Conservation (phyloP, 164 flowering plant species). For the Litsea cubeba region DNA sequence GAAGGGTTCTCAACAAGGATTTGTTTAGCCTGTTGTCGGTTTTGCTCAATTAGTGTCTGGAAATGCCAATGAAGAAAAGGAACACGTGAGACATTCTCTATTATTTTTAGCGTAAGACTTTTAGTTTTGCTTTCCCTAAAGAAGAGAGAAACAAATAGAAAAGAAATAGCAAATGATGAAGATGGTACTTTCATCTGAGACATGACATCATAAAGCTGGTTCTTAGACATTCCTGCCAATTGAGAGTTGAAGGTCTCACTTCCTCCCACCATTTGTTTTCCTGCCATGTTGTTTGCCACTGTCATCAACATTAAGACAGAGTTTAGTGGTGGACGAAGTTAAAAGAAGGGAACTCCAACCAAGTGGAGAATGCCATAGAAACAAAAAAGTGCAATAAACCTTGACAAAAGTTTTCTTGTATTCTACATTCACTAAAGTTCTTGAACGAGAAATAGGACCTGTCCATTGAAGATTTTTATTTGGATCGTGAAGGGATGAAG, state of each 20-base stretch:
- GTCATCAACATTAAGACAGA: too few relatives aligned
- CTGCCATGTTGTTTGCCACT: slow-evolving; percentile 43
- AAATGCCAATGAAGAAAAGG: neutral
- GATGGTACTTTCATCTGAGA: slow-evolving; percentile 70
- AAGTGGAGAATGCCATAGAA: too few relatives aligned
- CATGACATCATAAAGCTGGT: slow-evolving; percentile 83
- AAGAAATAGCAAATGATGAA: neutral
- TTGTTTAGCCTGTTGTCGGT: slow-evolving; percentile 85
- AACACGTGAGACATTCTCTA: neutral
- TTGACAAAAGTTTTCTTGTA: too few relatives aligned
- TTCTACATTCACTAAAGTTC: too few relatives aligned
- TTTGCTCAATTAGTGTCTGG: slow-evolving; percentile 77
- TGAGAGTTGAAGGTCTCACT: slow-evolving; percentile 43
- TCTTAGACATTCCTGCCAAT: slow-evolving; percentile 83
- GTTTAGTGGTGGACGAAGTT: too few relatives aligned
- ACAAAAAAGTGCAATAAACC: too few relatives aligned
- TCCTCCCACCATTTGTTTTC: slow-evolving; percentile 45
- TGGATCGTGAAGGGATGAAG: too few relatives aligned
- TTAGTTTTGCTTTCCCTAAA: neutral
- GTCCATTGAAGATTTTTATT: too few relatives aligned
- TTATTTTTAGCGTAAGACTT: neutral
- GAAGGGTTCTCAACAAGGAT: slow-evolving; percentile 83
- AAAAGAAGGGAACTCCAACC: too few relatives aligned
- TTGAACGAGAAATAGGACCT: too few relatives aligned
- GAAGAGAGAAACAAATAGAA: neutral